Evolutionary conservation across 1,284 basidiomycete species (phyloP).

Genomic region (Hortiboletus rubellus): DNA sequence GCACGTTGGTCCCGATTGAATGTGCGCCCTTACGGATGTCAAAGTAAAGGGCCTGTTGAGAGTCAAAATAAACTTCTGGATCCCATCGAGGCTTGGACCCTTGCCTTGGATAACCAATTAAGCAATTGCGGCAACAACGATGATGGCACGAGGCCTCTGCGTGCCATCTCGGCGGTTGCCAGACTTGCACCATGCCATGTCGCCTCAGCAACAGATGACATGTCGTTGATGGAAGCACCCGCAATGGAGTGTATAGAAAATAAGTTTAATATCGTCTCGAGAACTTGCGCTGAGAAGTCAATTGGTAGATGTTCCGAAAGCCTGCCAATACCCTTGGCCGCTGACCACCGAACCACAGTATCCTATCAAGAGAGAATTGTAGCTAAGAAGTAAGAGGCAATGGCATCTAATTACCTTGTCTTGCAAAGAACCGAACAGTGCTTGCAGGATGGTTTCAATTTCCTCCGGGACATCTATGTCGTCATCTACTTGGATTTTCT

Average conservation of each 20-base stretch:
- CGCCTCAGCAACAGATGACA: slow-evolving; percentile 75
- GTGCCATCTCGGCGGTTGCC: slow-evolving; percentile 89
- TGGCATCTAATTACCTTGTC: slow-evolving; percentile 63
- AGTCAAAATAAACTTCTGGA: slow-evolving; percentile 11
- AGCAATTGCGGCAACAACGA: slow-evolving; percentile 63
- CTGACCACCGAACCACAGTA: slow-evolving; percentile 92
- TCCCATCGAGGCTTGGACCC: slow-evolving; percentile 18
- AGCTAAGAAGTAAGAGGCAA: slow-evolving; percentile 3
- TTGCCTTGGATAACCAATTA: slow-evolving; percentile 78
- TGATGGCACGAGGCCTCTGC: slow-evolving; percentile 70
- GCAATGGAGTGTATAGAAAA: slow-evolving; percentile 69
- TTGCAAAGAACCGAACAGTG: slow-evolving; percentile 74
- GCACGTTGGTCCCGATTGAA: slow-evolving; percentile 91
- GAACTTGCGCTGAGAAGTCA: slow-evolving; percentile 76
- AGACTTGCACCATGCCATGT: slow-evolving; percentile 97
- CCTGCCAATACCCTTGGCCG: slow-evolving; percentile 90
- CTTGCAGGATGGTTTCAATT: slow-evolving; percentile 75
- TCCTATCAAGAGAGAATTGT: slow-evolving; percentile 54
- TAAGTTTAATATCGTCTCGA: slow-evolving; percentile 72
- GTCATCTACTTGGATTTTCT: slow-evolving; percentile 9
- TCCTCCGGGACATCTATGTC: slow-evolving; percentile 79
- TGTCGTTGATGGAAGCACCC: slow-evolving; percentile 63
- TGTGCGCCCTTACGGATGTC: slow-evolving; percentile 91
- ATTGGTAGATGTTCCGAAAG: slow-evolving; percentile 79
- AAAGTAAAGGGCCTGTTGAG: slow-evolving; percentile 80